Conservation (phyloP, 306 rosid genomes). For the Hippophae gyantsensis region DNA sequence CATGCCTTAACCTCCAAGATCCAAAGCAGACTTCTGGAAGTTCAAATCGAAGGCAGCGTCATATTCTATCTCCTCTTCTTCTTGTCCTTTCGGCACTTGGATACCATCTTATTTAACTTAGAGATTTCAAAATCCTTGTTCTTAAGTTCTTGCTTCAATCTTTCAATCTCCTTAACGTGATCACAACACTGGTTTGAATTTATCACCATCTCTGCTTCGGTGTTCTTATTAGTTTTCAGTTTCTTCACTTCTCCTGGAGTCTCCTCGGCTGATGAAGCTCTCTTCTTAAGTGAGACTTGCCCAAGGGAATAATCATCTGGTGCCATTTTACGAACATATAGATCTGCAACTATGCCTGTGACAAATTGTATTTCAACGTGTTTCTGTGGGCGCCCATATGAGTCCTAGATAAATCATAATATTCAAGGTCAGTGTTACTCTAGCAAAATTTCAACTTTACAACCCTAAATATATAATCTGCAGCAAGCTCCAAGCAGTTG, state of each 20-base stretch:
- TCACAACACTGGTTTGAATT: slow-evolving; percentile 14
- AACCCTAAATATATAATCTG: background rate
- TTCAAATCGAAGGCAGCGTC: no score
- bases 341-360: slow-evolving; percentile 19
- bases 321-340: slow-evolving; percentile 48
- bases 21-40: no score
- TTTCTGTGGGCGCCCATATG: slow-evolving; percentile 56
- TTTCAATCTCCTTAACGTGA: slow-evolving; percentile 36
- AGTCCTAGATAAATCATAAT: slow-evolving; percentile 20
- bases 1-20: no score
- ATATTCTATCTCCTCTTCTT: slow-evolving; percentile 16
- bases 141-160: slow-evolving; percentile 30
- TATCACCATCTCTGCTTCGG: slow-evolving; percentile 18
- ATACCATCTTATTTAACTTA: slow-evolving; percentile 28
- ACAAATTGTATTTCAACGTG: slow-evolving; percentile 21
- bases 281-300: slow-evolving; percentile 27
- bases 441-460: background rate
- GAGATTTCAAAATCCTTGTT: slow-evolving; percentile 43
- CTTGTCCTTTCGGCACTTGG: slow-evolving; percentile 16
- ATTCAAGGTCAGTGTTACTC: background rate
- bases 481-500: background rate
- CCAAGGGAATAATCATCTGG: slow-evolving; percentile 4
- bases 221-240: slow-evolving; percentile 33
- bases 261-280: slow-evolving; percentile 40
- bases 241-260: slow-evolving; percentile 27